Conservation (phyloP, 306 rosid species). For the Citrullus colocynthis region DNA sequence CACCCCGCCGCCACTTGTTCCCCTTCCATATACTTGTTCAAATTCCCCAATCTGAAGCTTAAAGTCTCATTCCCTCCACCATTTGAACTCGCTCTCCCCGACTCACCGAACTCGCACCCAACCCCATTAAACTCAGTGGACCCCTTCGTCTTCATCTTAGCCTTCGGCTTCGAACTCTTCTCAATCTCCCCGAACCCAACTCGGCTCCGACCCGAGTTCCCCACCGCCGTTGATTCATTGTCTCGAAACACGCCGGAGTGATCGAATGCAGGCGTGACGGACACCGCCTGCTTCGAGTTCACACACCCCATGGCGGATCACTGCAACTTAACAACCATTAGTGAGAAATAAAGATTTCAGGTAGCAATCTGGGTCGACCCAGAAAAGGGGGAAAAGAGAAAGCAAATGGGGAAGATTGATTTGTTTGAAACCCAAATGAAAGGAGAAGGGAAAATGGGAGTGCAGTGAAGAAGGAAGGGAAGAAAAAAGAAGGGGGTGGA, state of each 20-base stretch:
- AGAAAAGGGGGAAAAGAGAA: background rate
- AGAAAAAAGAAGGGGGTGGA: background rate
- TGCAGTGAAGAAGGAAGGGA: background rate
- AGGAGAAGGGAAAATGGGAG: background rate
- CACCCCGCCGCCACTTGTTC: conserved; percentile 95
- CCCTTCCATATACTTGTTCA: conserved; percentile 67
- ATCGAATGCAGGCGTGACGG: conserved; percentile 85
- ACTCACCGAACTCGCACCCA: conserved; percentile 66
- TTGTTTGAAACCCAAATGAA: background rate
- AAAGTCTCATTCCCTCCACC: conserved; percentile 35
- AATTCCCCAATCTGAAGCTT: conserved; percentile 73
- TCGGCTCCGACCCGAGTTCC: conserved; percentile 35
- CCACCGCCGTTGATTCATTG: conserved; percentile 19
- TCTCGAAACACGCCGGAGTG: conserved; percentile 46
- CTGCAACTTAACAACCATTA: conserved; percentile 6
- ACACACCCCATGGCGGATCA: conserved; percentile 71
- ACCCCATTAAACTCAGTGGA: conserved; percentile 31
- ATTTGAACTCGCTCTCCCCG: conserved; percentile 59
- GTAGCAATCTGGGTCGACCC: conserved; percentile 8
- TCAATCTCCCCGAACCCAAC: conserved; percentile 13
- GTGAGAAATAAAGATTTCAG: background rate
- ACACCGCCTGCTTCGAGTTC: conserved; percentile 72
- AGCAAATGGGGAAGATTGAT: background rate
- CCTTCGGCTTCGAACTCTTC: conserved; percentile 6
- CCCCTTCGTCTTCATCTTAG: conserved; percentile 14